A percentile compares a stretch with the other conserved stretches of the same genome.
These are phyloP conservation scores for Pyrenophora tritici-repentis DNA, from an alignment of 2,329 filamentous ascomycete species.

Conservation along the genomic window DNA sequence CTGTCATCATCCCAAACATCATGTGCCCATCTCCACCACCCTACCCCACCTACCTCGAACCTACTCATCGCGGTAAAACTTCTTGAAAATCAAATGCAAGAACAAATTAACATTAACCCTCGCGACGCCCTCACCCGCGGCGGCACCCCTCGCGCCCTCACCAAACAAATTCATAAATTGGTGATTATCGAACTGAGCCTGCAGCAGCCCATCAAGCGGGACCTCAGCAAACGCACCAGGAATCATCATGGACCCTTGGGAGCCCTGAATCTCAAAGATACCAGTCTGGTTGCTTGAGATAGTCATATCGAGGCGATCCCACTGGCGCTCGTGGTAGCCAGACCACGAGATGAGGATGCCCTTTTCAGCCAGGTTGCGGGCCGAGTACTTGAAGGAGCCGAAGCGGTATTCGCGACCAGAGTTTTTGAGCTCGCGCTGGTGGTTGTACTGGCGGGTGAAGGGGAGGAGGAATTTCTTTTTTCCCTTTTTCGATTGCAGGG, in stretches of 20 bases:
- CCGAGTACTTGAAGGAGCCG: conserved; percentile 96
- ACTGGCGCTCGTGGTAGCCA: conserved; percentile 80
- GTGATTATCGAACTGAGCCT: conserved; percentile 95
- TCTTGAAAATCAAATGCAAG: conserved; percentile 96
- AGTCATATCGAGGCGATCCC: conserved; percentile 90
- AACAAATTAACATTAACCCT: conserved; percentile 95
- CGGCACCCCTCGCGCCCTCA: conserved; percentile 31
- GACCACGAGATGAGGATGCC: conserved; percentile 93
- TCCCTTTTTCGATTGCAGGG: conserved; percentile 93
- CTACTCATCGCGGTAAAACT: conserved; percentile 73
- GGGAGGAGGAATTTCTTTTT: conserved; percentile 94
- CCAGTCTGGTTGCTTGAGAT: conserved; percentile 94
- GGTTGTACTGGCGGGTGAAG: conserved; percentile 98
- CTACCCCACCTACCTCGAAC: not conserved
- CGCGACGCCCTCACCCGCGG: conserved; percentile 52
- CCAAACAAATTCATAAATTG: conserved; percentile 92
- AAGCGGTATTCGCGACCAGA: conserved; percentile 95
- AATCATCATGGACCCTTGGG: conserved; percentile 90
- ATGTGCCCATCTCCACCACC: too few species aligned
- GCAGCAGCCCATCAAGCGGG: conserved; percentile 88
- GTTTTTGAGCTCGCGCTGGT: conserved; percentile 92
- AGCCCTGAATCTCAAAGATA: conserved; percentile 90
- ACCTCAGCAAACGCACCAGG: conserved; percentile 88
- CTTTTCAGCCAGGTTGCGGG: conserved; percentile 85
- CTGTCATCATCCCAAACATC: not conserved